phyloP scores from a whole-genome alignment of 371 early-diverging fungal species.

The Rhizopus delemar region DNA sequence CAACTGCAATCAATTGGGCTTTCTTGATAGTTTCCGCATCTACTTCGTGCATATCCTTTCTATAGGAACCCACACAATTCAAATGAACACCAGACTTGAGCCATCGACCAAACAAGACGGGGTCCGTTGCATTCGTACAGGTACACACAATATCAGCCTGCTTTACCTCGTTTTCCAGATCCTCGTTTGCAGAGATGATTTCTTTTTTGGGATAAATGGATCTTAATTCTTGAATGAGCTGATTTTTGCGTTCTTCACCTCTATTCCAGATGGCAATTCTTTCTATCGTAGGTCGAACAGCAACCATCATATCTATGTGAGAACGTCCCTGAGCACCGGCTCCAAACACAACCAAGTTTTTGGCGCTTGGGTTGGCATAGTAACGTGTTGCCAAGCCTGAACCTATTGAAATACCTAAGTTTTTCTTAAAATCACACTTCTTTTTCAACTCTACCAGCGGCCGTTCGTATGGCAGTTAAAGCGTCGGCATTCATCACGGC shows the following conservation, averaged over 20 bases:
- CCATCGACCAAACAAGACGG: slow-evolving; percentile 56
- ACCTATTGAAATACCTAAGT: slow-evolving; percentile 25
- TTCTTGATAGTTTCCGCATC: slow-evolving; percentile 51
- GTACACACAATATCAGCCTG: slow-evolving; percentile 63
- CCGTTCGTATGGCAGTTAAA: slow-evolving; percentile 62
- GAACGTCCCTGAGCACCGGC: slow-evolving; percentile 63
- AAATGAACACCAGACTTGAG: slow-evolving; percentile 55
- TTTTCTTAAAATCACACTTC: too few species aligned
- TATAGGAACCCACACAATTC: slow-evolving; percentile 64
- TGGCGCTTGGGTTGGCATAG: slow-evolving; percentile 35
- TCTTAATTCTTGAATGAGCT: slow-evolving; percentile 36
- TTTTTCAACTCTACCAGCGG: slow-evolving; percentile 43
- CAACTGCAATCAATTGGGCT: slow-evolving; percentile 48
- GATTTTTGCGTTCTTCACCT: slow-evolving; percentile 42
- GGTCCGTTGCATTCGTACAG: slow-evolving; percentile 54
- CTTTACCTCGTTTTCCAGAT: slow-evolving; percentile 39
- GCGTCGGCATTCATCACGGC: slow-evolving; percentile 61
- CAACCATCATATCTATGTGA: slow-evolving; percentile 58
- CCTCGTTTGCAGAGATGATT: slow-evolving; percentile 34
- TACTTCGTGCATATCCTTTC: slow-evolving; percentile 62
- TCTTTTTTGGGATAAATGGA: slow-evolving; percentile 28
- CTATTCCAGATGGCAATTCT: slow-evolving; percentile 57
- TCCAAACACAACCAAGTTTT: slow-evolving; percentile 57
- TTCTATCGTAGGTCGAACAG: slow-evolving; percentile 47
- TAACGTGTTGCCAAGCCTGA: slow-evolving; percentile 60